A percentile compares a stretch with the other conserved stretches of the same genome.
phyloP scores from a whole-genome alignment of 257 asterid genomes.

The Solanum piurae region DNA sequence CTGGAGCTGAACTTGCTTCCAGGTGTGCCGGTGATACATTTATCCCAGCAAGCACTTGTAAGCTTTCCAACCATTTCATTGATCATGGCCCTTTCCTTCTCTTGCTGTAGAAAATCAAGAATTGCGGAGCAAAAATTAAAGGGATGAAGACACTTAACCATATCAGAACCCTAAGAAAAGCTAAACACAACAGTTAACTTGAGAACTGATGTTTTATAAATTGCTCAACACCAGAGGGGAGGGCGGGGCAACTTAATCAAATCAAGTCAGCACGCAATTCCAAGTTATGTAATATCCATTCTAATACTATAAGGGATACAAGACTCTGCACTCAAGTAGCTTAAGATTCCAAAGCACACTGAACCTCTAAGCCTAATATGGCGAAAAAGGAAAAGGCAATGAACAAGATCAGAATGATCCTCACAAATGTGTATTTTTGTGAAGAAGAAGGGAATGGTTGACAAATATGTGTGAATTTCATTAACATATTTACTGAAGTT shows the following conservation, averaged over 20 bases:
- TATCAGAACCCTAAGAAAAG: neutral
- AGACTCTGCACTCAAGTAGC: neutral
- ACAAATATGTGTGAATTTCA: neutral
- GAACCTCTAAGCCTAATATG: neutral
- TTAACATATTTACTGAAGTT: neutral
- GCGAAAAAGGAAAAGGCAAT: neutral
- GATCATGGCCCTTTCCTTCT: slow-evolving; percentile 72
- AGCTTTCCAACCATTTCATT: slow-evolving; percentile 71
- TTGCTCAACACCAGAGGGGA: neutral
- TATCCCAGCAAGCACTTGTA: slow-evolving; percentile 85
- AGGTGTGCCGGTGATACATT: slow-evolving; percentile 81
- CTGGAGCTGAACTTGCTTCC: slow-evolving; percentile 92
- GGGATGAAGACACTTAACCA: neutral
- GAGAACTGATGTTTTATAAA: neutral
- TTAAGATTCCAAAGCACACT: neutral
- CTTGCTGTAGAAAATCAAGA: slow-evolving; percentile 41
- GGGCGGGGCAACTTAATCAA: neutral
- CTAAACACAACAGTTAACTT: neutral
- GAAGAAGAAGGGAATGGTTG: neutral
- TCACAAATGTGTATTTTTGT: neutral
- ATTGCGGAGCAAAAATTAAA: neutral
- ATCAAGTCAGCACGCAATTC: neutral
- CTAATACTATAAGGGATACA: neutral
- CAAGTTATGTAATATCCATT: neutral
- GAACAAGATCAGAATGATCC: neutral